phyloP scores from a whole-genome alignment of 2,329 filamentous ascomycete species.

The Botrytis deweyae region DNA sequence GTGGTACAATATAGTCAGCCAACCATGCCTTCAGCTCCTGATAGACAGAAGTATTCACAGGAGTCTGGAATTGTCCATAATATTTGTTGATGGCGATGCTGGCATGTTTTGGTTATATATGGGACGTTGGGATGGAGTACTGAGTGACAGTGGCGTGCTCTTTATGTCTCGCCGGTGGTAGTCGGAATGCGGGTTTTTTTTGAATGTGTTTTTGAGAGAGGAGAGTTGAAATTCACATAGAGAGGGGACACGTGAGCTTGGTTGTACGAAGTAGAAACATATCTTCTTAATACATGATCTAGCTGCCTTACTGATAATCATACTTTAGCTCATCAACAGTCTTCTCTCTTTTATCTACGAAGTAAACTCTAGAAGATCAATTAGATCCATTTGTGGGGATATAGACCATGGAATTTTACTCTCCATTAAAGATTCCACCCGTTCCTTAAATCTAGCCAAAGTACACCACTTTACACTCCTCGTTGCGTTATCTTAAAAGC shows the following conservation, averaged over 20 bases:
- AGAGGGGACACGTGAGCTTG: no score
- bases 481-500: neutral
- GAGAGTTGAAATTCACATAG: neutral
- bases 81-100: no score
- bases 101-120: no score
- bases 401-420: neutral
- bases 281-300: neutral
- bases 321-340: neutral
- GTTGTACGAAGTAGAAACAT: neutral
- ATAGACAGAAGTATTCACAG: no score
- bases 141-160: no score
- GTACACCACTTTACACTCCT: neutral
- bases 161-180: no score
- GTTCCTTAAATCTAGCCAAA: neutral
- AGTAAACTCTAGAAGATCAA: neutral
- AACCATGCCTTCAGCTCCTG: no score
- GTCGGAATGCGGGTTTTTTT: no score
- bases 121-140: no score
- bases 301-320: neutral
- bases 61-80: no score
- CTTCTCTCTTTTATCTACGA: neutral
- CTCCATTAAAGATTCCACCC: neutral
- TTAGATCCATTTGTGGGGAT: fast-evolving
- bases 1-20: no score
- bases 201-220: neutral